Base-by-base conservation (phyloP, 2,329 filamentous ascomycete species). In the Biscogniauxia mediterranea region DNA sequence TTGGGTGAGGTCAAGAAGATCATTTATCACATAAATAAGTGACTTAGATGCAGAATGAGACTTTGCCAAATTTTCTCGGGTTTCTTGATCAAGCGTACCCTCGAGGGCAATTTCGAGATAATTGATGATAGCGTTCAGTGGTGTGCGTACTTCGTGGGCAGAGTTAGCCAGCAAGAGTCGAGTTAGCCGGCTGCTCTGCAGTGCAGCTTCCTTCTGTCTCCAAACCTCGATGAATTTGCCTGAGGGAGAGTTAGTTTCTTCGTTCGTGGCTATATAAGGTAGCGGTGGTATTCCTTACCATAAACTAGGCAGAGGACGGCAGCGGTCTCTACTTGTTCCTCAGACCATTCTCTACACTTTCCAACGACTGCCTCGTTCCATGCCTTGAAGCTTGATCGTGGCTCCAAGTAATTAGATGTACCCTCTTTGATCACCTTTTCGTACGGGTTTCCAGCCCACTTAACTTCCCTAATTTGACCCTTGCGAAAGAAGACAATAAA, bases 21-120 rank as follows among this genome's bases (percentile, higher is more conserved):
- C 93, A 66, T 97, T 97, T 77, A 97, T 97, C 9, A 96, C 92
- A 72, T 96, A 96, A 4, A 97, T 94, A 25, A 97, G 79, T 0
- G 92, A 96, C 71, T 96, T 96, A 0, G 93, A 97, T 3, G 93
- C 93, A 0, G 92, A 96, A 72, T 97, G 91, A 0, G 93, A 96
- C 67, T 88, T 89, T 0, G 89, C 84, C 5, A 97, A 79, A 62
- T 95, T 96, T 5, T 97, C 93, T 20, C 93, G 82, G 0, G 91
- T 96, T 71, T 96, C 93, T 17, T 85, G 79, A 65, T 96, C 93
- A 2, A 97, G 79, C 0, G 81, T 79, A 0, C 92, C 92, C 76
- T 97, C 93, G 1, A 97, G 78, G 0, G 93, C 93, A 65, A 97
- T 96, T 68, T 97, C 93, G 0, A 97, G 83, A 67, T 96, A 97